Conservation (phyloP, 164 flowering plant genomes). For the Umbellularia californica region DNA sequence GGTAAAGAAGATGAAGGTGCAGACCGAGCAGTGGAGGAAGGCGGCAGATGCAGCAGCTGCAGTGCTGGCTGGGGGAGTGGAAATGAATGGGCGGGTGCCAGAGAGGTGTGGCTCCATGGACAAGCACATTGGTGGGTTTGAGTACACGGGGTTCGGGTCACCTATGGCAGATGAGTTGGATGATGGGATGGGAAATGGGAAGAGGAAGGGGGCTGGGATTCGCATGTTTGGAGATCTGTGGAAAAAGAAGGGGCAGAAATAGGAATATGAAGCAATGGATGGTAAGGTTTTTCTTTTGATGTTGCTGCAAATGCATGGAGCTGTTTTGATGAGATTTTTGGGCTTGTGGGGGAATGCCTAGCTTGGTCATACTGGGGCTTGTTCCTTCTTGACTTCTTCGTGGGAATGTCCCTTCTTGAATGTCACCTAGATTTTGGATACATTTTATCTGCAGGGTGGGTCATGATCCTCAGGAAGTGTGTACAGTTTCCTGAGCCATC, state of each 20-base stretch:
- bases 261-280: conserved; percentile 1
- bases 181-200: conserved; percentile 49
- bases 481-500: too few relatives aligned
- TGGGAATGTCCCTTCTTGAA: not conserved
- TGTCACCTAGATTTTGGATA: not conserved
- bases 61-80: conserved; percentile 55
- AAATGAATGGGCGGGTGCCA: conserved; percentile 42
- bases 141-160: conserved; percentile 47
- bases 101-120: conserved; percentile 77
- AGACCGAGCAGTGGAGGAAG: conserved; percentile 95
- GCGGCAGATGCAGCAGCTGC: conserved; percentile 96
- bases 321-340: not conserved
- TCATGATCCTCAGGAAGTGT: too few relatives aligned
- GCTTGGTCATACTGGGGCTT: not conserved
- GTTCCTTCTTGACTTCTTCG: too few relatives aligned
- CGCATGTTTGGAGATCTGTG: conserved; percentile 71
- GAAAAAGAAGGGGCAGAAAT: conserved; percentile 73
- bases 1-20: conserved; percentile 78
- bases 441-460: too few relatives aligned
- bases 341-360: not conserved
- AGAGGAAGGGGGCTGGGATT: conserved; percentile 61
- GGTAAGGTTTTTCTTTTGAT: not conserved
- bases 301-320: not conserved
- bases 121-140: conserved; percentile 40
- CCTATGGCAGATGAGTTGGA: conserved; percentile 50